Base-by-base conservation (phyloP, 805 yeast species). In the Candida odintsovae region DNA sequence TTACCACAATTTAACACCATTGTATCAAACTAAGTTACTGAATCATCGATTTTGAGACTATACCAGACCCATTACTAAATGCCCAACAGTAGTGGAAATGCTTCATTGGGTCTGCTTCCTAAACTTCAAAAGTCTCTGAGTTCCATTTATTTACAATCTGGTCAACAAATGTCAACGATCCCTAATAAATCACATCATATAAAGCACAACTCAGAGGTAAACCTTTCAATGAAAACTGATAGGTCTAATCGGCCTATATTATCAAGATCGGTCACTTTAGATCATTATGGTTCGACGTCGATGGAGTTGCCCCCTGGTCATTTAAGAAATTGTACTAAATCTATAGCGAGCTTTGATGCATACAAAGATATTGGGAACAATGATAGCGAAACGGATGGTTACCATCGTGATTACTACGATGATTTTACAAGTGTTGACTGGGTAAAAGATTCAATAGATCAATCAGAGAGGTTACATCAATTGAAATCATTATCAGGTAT, bases 351-450 rank as follows among this genome's bases (percentile, higher is more conserved):
- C n/a, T 28, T 28, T 28, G 31, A 28, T 13, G n/a, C n/a, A 13
- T 28, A 13, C n/a, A 12, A 28, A 13, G n/a, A 28, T 28, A 3
- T 28, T 12, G n/a, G 4, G 13, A 6, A 28, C 6, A 13, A 12
- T 13, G n/a, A 12, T 28, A n/a, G 13, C 13, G n/a, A 3, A 6
- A 28, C 3, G 6, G n/a, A 28, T 4, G 37, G 19, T 10, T 38
- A 15, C 16, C 40, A 49, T 20, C 41, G 74, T 22, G 68, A 66
- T 51, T 76, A 66, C 63, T 78, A 78, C 57, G 80, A 78, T 56
- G 82, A 78, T 59, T 78, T 77, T 61, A 78, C 84, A 20, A 76
- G 82, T 18, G 75, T 78, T 16, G 84, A 78, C 60, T 78, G 83
- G 83, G 72, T 76, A 3, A 68, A 70, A 26, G 80, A 78, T 28